Evolutionary conservation across 2,329 filamentous ascomycete genomes (phyloP), one percentile per base, ranked within the genome.

Genomic region (Phialophora chinensis): DNA sequence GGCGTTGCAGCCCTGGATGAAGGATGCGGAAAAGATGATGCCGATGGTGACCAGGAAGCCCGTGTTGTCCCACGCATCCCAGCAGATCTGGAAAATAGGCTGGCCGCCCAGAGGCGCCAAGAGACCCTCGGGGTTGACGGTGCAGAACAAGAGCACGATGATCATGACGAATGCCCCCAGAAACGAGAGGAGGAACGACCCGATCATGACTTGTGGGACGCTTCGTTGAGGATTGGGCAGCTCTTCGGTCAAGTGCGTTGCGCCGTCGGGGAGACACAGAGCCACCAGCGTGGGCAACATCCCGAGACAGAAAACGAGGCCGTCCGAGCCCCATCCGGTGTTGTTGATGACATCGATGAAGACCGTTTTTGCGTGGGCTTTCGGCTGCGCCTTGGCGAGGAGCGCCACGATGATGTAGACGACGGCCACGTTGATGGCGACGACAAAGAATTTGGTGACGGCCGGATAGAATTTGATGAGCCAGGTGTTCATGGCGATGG

Each of bases 241-340:
- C 31, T 71, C 69, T 5, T 71, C 69, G 23, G 63, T 56, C 20
- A 71, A 12, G 52, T 71, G 69, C 1, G 69, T 55, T 6, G 63
- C 69, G 23, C 23, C 29, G 50, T 71, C 69, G 33, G 69, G 63
- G 4, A 27, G 65, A 17, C 10, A 56, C 25, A 71, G 14, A 1
- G 47, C 20, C 0, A 53, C 17, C 10, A 33, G 4, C 3, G 42
- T 66, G 1, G 66, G 68, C 8, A 70, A 25, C 4, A 70, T 4
- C 17, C n/a, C 60, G 1, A 70, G 55, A 20, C 63, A 68, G 54
- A 67, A 75, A 1, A 72, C 63, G 1, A 66, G 54, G 0, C 72
- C 72, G 29, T 73, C 66, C 2, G 54, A n/a, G 3, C 3, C 2
- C 74, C 75, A 77, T 8, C 75, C 75, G 14, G 68, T 73, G 2